Base-by-base conservation (phyloP, 75 land plant species). In the Isoetes taiwanensis region DNA sequence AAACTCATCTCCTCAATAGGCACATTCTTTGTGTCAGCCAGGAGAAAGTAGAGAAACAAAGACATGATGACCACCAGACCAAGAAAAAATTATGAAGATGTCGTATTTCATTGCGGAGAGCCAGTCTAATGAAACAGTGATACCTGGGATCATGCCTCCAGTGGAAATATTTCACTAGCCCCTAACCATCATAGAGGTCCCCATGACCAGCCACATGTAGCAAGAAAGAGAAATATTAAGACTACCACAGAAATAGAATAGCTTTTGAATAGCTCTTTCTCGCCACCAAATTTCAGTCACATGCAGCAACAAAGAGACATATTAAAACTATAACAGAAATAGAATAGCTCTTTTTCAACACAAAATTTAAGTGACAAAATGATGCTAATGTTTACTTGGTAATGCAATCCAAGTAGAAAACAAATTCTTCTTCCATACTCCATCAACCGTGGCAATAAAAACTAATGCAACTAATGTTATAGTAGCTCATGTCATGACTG, bases 231-330 rank as follows among this genome's bases (percentile, higher is more conserved):
- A 23, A 19, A 46, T 6, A 46, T 46, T 5, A 46, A n/a, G 21
- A 23, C 23, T 23, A 46, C 50, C 23, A 46, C 50, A 6, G 50
- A 6, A n/a, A 46, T n/a, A n/a, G 50, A 46, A n/a, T 46, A 46
- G n/a, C 12, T 6, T 23, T 46, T 46, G n/a, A 23, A 46, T 8
- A 46, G 50, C 16, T 46, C 12, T 23, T 46, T 46, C 8, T 5
- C 5, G 6, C 50, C 50, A 5, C 50, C 50, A n/a, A 46, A 46
- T 46, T 46, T n/a, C 77, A 16, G 75, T 70, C 9, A 27, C 42
- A 12, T 19, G 23, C 80, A 70, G 65, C 38, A 53, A 14, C 30
- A 43, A 24, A 38, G 25, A 4, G n/a, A n/a, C n/a, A n/a, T n/a
- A n/a, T n/a, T n/a, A n/a, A n/a, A n/a, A n/a, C n/a, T n/a, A n/a